These are phyloP conservation scores for Fusarium anthophilum DNA, from an alignment of 2,329 filamentous ascomycete species.

Conservation along the genomic window DNA sequence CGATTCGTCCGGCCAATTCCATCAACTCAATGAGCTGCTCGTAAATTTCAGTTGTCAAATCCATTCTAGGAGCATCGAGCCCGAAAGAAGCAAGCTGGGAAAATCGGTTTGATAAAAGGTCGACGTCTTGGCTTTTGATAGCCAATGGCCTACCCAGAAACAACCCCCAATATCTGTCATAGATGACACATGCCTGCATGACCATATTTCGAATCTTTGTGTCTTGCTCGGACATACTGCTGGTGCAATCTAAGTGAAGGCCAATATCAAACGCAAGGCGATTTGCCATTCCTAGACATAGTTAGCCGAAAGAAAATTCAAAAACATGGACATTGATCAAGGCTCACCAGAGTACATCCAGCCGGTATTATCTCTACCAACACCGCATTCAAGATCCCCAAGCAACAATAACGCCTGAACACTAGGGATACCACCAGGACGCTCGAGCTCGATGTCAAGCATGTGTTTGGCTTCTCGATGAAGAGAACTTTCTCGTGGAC, in stretches of 20 bases:
- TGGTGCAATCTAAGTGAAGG: constrained; percentile 57
- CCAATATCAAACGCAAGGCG: constrained; percentile 59
- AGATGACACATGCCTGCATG: constrained; percentile 61
- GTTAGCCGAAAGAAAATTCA: neutral
- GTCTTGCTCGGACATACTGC: constrained; percentile 56
- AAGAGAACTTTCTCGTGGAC: constrained; percentile 60
- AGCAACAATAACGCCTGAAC: constrained; percentile 62
- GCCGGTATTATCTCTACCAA: constrained; percentile 62
- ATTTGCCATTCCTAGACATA: constrained; percentile 51
- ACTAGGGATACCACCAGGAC: constrained; percentile 61
- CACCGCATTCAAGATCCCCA: constrained; percentile 62
- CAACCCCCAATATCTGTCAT: constrained; percentile 65
- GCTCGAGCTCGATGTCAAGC: constrained; percentile 62
- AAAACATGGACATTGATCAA: neutral
- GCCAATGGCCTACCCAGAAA: constrained; percentile 63
- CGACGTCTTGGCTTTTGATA: constrained; percentile 63
- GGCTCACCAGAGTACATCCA: constrained; percentile 64
- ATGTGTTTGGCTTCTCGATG: constrained; percentile 64
- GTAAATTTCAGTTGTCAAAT: constrained; percentile 53
- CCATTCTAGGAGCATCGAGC: constrained; percentile 25
- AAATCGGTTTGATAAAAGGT: constrained; percentile 57
- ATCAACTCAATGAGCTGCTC: constrained; percentile 64
- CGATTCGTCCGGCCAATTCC: constrained; percentile 63
- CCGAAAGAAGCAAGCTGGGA: constrained; percentile 52
- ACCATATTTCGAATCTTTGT: constrained; percentile 60